Percentiles rank a stretch among this genome's conserved stretches.
Conservation (phyloP, 1,284 basidiomycete genomes). For the Thecaphora frezii region DNA sequence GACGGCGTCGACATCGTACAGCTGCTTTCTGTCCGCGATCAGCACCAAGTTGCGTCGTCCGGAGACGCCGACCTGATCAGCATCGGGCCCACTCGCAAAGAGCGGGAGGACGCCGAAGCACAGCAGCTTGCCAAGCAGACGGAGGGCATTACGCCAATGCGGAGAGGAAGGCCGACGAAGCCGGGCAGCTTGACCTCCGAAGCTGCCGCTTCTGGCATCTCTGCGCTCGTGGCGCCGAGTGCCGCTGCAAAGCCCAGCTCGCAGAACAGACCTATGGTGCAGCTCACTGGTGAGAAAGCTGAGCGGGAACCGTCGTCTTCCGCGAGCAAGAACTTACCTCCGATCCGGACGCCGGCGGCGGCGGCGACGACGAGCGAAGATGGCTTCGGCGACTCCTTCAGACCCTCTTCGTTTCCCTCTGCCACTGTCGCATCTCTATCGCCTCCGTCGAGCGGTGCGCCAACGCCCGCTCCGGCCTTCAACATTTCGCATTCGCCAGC, state of each 20-base stretch:
- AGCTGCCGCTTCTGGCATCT: slow-evolving; percentile 6
- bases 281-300: too few species aligned
- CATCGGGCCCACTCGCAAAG: slow-evolving; percentile 28
- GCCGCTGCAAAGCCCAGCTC: background rate
- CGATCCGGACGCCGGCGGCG: background rate
- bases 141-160: slow-evolving; percentile 59
- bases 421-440: background rate
- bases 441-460: background rate
- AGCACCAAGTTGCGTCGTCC: background rate
- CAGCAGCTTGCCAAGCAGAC: slow-evolving; percentile 33
- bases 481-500: background rate
- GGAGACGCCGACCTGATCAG: slow-evolving; percentile 31
- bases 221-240: too few species aligned
- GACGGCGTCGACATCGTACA: background rate
- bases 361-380: background rate
- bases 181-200: slow-evolving; percentile 3
- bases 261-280: background rate
- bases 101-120: slow-evolving; percentile 34
- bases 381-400: slow-evolving; percentile 6
- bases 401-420: background rate
- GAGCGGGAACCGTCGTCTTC: too few species aligned
- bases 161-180: slow-evolving; percentile 58
- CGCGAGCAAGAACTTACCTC: background rate
- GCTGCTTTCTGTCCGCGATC: background rate
- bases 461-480: background rate